Percentiles rank a stretch among this genome's conserved stretches.
Conservation (phyloP, 75 land plant genomes). For the Pinus tabuliformis region DNA sequence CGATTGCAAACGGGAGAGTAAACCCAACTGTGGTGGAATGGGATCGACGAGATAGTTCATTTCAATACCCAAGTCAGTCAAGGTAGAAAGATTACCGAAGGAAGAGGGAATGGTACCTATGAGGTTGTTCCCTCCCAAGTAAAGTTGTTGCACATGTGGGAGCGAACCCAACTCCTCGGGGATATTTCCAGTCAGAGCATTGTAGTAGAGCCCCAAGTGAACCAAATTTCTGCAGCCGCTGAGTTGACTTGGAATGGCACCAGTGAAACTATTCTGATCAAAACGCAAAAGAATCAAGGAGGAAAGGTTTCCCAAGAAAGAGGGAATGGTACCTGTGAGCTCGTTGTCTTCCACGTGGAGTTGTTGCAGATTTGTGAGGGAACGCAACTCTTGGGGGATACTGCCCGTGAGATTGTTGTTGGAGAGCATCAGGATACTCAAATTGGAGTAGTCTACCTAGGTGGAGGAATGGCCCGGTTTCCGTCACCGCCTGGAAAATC, state of each 20-base stretch:
- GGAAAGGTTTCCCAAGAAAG: background rate
- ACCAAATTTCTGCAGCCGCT: background rate
- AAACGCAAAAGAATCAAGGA: background rate
- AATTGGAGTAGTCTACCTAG: too few species aligned
- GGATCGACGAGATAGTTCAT: slow-evolving; percentile 13
- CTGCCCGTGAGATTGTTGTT: too few species aligned
- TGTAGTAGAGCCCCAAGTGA: background rate
- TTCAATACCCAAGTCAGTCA: slow-evolving; percentile 8
- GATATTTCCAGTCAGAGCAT: background rate
- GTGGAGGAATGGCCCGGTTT: too few species aligned
- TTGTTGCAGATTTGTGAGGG: too few species aligned
- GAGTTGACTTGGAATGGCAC: background rate
- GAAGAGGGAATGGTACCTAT: slow-evolving; percentile 14
- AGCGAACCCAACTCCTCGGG: slow-evolving; percentile 7
- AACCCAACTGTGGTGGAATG: slow-evolving; percentile 20
- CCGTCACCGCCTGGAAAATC: too few species aligned
- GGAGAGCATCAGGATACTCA: too few species aligned
- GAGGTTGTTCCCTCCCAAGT: slow-evolving; percentile 12
- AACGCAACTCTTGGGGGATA: too few species aligned
- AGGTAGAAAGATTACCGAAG: slow-evolving; percentile 10
- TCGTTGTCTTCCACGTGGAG: background rate
- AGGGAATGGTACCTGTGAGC: background rate
- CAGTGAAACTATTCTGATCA: background rate
- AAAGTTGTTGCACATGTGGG: background rate
- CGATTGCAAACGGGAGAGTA: slow-evolving; percentile 4